These are phyloP conservation scores for Blastocystis sp. DNA, from an alignment of 352 stramenopile species.

Conservation along the genomic window DNA sequence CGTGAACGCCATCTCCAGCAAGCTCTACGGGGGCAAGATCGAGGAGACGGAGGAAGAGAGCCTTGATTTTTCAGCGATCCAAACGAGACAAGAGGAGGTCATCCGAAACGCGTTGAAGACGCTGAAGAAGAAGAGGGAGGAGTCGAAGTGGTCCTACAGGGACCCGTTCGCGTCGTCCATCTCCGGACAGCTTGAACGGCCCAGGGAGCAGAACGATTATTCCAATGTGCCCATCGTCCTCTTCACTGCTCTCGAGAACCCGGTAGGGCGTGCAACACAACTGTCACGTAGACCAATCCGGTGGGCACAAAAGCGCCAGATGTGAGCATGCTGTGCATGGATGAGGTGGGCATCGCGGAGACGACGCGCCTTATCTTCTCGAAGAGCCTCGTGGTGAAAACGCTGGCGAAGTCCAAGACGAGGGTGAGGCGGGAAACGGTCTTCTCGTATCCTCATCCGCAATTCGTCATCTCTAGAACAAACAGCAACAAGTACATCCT, in stretches of 20 bases:
- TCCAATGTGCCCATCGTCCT: slow-evolving; percentile 7
- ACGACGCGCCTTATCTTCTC: slow-evolving; percentile 46
- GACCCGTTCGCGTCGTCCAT: background rate
- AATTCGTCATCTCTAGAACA: background rate
- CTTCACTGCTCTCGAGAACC: slow-evolving; percentile 41
- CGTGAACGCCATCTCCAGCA: slow-evolving; percentile 21
- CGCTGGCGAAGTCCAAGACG: slow-evolving; percentile 18
- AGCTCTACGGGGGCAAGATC: background rate
- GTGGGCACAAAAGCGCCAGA: slow-evolving; percentile 13
- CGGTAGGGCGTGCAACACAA: background rate
- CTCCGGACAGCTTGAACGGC: background rate
- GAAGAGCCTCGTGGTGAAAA: slow-evolving; percentile 37
- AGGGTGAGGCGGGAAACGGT: background rate
- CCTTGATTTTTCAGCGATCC: background rate
- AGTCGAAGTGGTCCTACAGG: background rate
- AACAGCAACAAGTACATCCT: slow-evolving; percentile 47
- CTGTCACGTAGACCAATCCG: background rate
- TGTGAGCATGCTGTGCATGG: slow-evolving; percentile 40
- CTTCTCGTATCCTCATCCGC: background rate
- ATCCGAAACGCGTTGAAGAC: background rate
- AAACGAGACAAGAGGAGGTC: background rate
- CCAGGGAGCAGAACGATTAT: background rate
- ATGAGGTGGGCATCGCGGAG: background rate
- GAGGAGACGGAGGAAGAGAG: background rate
- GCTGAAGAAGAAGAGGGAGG: background rate